Evolutionary conservation across 169 alveolate species (phyloP).

Genomic region (Cryptosporidium meleagridis): DNA sequence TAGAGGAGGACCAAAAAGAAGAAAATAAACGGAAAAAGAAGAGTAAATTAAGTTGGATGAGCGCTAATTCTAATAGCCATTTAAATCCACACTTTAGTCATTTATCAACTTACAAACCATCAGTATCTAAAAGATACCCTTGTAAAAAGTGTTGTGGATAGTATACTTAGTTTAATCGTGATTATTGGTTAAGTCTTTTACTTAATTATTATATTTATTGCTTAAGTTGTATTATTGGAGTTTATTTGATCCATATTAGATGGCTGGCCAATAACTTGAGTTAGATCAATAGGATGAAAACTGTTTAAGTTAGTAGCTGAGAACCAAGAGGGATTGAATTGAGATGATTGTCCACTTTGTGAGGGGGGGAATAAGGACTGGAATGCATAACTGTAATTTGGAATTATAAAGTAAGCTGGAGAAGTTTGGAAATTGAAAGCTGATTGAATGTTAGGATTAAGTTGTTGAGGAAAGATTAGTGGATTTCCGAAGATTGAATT

Average conservation of each 20-base stretch:
- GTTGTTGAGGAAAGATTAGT: background rate
- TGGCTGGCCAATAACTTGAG: background rate
- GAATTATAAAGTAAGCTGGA: constrained; percentile 18
- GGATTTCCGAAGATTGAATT: background rate
- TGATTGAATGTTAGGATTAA: background rate
- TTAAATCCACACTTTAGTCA: constrained; percentile 69
- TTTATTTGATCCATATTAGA: background rate
- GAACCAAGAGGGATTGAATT: background rate
- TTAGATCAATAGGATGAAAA: background rate
- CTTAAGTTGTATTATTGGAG: background rate
- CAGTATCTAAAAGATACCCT: constrained; percentile 56
- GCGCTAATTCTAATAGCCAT: constrained; percentile 24
- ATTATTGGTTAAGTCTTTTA: background rate
- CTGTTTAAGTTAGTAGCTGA: background rate
- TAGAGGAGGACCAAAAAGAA: background rate
- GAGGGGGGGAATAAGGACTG: background rate
- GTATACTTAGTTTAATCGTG: background rate
- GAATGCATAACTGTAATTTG: constrained; percentile 16
- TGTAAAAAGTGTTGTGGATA: constrained; percentile 68
- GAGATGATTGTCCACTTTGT: background rate
- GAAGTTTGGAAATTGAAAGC: background rate
- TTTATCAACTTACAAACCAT: constrained; percentile 53
- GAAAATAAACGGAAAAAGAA: background rate
- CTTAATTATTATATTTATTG: background rate
- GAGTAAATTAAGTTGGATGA: background rate